Base-by-base conservation (phyloP, 192 early-diverging fungal genomes). In the Fimicolochytrium jonesii region DNA sequence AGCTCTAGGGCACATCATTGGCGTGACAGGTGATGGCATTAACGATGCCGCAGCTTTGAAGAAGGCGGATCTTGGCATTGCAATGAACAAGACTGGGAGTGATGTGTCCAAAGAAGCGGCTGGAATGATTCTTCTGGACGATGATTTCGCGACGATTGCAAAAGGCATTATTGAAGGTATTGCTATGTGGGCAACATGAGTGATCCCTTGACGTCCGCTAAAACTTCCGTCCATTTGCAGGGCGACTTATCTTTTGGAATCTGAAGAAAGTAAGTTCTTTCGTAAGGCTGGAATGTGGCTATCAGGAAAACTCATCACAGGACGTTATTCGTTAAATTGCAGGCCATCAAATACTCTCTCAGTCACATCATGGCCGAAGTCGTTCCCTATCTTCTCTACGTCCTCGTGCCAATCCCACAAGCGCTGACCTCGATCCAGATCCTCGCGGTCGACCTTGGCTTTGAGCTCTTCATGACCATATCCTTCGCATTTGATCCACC, bases 11-110 rank as follows among this genome's bases (percentile, higher is more conserved):
- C 92, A 96, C 67, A 95, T 96, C 68, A 90, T 94, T 42, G 95
- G 90, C 22, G 94, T 98, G 20, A 98, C 95, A 5, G 95, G 95
- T 48, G 93, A 96, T 71, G 92, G 92, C 67, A 90, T 97, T 15
- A 94, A 94, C 67, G 95, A 98, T 70, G 87, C 92, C 6, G 89
- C 94, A 23, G 94, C 94, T 17, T 71, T 98, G 23, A 92, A 93
- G 69, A 92, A 92, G 75, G 94, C 94, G 0, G 91, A 98, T 75
- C 65, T 98, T 51, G 95, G 95, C 39, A 96, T 98, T 69, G 88
- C 94, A 25, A 98, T 98, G 95, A 94, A 95, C 74, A 80, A 85
- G 45, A 88, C 92, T 20, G 95, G 95, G 48, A 92, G 90, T 10
- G 95, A 98, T 69, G 90, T 96, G 36, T 88, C 87, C 43, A 96